Evolutionary conservation across 2,329 filamentous ascomycete species (phyloP), one percentile per base, ranked within the genome.

Genomic region (Amauroascus verrucosus): DNA sequence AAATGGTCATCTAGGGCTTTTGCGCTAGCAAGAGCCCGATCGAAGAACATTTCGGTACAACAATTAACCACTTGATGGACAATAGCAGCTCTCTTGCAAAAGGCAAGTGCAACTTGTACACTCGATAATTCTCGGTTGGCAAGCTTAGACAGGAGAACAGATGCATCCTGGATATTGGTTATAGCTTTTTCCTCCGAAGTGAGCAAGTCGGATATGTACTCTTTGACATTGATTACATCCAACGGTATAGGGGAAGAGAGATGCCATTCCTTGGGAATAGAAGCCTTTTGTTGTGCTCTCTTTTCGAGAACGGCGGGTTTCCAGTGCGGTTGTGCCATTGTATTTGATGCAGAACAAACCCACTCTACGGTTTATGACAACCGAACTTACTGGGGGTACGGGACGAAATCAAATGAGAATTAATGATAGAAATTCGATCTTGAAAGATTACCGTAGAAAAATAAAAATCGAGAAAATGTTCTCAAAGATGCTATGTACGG

Each of bases 71-170:
- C 24, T 51, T 63, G 60, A 20, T 63, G 60, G 4, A 60, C 61
- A 40, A 64, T 57, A 1, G 61, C 59, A 18, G 62, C 61, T 44
- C 61, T 58, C 35, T 62, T 61, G 52, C 56, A 61, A 44, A 64
- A 64, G 1, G 62, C 62, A 2, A 47, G 58, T 8, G 60, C 59
- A 24, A 64, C 60, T 24, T 63, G 57, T 11, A 57, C 33, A 41
- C 58, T 59, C 13, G 58, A 59, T 30, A 60, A 48, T 20, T 59
- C 54, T 16, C 62, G 14, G 14, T 22, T n/a, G 28, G 56, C 49
- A 6, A 57, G 28, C 28, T 46, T 47, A 8, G 13, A 6, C 2
- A 57, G 40, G n/a, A 57, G 18, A 3, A 35, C 33, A 11, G 46
- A 18, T 16, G 45, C 53, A 55, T 57, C 56, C 14, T 22, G 43